A percentile compares a stretch with the other conserved stretches of the same genome.
Evolutionary conservation across 129 eudicot genomes (phyloP).

Genomic region (Tagetes erecta): DNA sequence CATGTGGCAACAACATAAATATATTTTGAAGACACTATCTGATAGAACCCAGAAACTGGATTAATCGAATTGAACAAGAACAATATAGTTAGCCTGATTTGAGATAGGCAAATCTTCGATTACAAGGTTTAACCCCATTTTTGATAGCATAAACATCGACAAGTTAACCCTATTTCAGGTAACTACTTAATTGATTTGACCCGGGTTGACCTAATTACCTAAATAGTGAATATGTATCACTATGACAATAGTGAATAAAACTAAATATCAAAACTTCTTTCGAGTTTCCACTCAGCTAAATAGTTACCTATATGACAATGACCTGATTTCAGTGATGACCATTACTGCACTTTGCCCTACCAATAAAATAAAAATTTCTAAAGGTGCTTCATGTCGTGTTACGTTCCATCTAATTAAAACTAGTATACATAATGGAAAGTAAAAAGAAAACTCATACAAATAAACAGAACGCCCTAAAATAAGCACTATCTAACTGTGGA

Average conservation of each 20-base stretch:
- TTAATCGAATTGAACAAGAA: no score
- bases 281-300: neutral
- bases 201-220: no score
- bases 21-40: neutral
- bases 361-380: neutral
- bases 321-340: neutral
- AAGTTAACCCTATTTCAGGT: no score
- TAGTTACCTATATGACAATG: neutral
- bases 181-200: no score
- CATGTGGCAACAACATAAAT: neutral
- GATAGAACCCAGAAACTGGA: no score
- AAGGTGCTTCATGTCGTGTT: neutral
- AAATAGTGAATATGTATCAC: no score
- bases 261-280: neutral
- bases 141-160: no score
- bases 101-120: no score
- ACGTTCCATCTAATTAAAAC: conserved; percentile 1
- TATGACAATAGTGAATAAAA: neutral
- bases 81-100: no score
- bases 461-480: neutral
- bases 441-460: neutral
- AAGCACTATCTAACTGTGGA: neutral
- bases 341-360: neutral
- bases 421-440: conserved; percentile 3
- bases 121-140: no score